Evolutionary conservation across 2,329 filamentous ascomycete genomes (phyloP), one percentile per base, ranked within the genome.

Genomic region (Karstenula rhodostoma): DNA sequence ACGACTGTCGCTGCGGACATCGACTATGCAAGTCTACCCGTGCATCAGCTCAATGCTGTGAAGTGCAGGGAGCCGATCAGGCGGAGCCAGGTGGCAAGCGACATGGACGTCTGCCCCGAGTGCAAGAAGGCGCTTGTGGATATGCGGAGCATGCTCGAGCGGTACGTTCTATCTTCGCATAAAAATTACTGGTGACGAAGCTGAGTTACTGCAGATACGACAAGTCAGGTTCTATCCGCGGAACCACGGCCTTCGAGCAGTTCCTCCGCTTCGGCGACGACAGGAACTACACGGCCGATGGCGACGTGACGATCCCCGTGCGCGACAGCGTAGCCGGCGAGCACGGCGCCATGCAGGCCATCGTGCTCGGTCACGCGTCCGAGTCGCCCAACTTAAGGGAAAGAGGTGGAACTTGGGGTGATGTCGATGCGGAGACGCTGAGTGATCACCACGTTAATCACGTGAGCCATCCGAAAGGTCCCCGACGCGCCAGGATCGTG

Each of bases 111-210:
- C 0, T 55, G 52, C 32, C 40, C 42, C 1, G 29, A 13, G 27
- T 55, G 52, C n/a, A 46, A 35, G 29, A 46, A 35, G 9, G 40
- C 52, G n/a, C n/a, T 55, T n/a, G n/a, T 22, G 7, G 29, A 23
- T 8, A 55, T 55, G 52, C 42, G 52, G 35, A 55, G 37, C 13
- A 55, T 55, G 52, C 40, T 55, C 10, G 52, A 55, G 42, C 42
- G 52, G 40, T 52, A 25, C 17, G 10, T 12, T 22, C 13, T 17
- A 13, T 23, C 19, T 25, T 19, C 15, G 5, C 25, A 29, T 29
- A 8, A 29, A 4, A 29, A 29, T 29, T 8, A 29, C 8, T 29
- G 27, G 27, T 4, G 8, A 6, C 9, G 4, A 22, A 29, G 15
- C 49, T 51, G 40, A 51, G 2, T 13, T 7, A 9, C 13, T 15